Percentiles rank a stretch among this genome's conserved stretches.
Conservation (phyloP, 2,329 filamentous ascomycete species). For the Alternaria solani region DNA sequence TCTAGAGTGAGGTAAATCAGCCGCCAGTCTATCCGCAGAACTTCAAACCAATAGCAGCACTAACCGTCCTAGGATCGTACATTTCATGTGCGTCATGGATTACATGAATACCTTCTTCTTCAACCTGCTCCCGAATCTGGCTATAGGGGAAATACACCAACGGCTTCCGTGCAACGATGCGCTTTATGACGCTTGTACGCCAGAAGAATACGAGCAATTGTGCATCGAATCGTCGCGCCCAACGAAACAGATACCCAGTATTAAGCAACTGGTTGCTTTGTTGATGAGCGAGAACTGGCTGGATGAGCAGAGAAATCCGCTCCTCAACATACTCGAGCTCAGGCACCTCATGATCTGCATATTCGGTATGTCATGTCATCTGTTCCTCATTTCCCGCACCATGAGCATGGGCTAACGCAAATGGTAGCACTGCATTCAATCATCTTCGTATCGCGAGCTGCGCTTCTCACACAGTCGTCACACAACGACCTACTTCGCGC, state of each 20-base stretch:
- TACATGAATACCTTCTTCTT: conserved; percentile 22
- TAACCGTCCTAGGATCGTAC: neutral
- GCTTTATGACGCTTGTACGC: conserved; percentile 20
- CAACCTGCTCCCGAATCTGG: conserved; percentile 18
- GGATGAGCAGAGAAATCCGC: neutral
- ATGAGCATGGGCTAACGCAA: neutral
- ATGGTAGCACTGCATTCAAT: conserved; percentile 1
- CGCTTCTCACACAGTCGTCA: neutral
- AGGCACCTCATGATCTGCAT: conserved; percentile 16
- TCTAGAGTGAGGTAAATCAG: conserved; percentile 11
- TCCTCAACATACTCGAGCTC: neutral
- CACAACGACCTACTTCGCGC: conserved; percentile 15
- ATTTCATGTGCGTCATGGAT: neutral
- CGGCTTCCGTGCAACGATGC: conserved; percentile 18
- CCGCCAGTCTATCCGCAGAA: neutral
- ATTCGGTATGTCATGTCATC: conserved; percentile 14
- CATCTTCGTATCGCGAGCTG: neutral
- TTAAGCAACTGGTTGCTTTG: conserved; percentile 5
- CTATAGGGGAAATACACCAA: conserved; percentile 13
- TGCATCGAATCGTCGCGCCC: neutral
- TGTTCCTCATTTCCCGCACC: neutral
- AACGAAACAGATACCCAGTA: neutral
- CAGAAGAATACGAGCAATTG: conserved; percentile 5
- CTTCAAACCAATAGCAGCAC: neutral
- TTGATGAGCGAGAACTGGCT: conserved; percentile 7